Evolutionary conservation across 331 rosid species (phyloP), one percentile per base, ranked within the genome.

Genomic region (Malus hybrid): DNA sequence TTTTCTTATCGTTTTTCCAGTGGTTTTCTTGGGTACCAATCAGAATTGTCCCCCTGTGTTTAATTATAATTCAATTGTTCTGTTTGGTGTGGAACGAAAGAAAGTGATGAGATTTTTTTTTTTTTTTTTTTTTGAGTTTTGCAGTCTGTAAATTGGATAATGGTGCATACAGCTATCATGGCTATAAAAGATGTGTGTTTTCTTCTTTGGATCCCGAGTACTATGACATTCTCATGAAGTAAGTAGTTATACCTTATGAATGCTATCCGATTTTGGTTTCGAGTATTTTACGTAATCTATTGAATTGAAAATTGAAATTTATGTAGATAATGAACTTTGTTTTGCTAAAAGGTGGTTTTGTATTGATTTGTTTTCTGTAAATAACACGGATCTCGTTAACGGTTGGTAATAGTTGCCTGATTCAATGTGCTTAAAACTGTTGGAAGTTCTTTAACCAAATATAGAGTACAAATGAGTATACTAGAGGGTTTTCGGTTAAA

Each of bases 81-180:
- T 46, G 52, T 69, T 46, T 64, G 29, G 42, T n/a, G 29, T 27
- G 64, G 32, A 63, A 29, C 42, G 19, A 54, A 7, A 56, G 54
- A 60, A 31, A 46, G 61, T 79, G 27, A 82, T 65, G 59, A 74
- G 76, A 7, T 7, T 36, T 1, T 7, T 7, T 34, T 34, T 1
- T 34, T 34, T 6, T 33, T 33, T 34, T 1, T 34, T 72, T 75
- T 66, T 67, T 48, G 56, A 46, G 39, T 48, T 44, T 66, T 80
- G 73, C 82, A 94, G 99, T 90, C 99, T 10, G 97, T 97, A 31
- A 93, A 92, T 78, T 94, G 99, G 99, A 83, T 94, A 73, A 97
- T 80, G 54, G 99, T 92, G 79, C 99, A 94, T 70, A 89, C 97
- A 90, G 93, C 99, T 83, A 73, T 94, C 57, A 94, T 92, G 99